Percentiles rank a stretch among this genome's conserved stretches.
These are phyloP conservation scores for Urostyla sp. DNA, from an alignment of 73 alveolate species.

Conservation along the genomic window DNA sequence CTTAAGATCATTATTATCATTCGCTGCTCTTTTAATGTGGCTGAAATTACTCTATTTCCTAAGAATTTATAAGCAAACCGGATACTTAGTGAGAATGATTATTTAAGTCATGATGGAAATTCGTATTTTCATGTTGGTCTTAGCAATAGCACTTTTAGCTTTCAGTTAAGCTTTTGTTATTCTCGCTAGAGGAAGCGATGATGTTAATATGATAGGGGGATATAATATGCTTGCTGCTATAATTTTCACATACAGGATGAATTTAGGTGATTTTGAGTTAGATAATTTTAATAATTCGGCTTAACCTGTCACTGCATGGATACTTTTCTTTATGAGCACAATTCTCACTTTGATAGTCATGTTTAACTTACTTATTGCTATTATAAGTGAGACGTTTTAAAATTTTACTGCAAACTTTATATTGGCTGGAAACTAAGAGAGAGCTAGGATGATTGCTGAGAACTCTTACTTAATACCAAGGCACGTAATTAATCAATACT, in stretches of 20 bases:
- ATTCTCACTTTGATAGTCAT: conserved; percentile 28
- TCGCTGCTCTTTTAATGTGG: conserved; percentile 49
- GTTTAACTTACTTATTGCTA: conserved; percentile 56
- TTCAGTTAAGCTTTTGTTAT: conserved; percentile 55
- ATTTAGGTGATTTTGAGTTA: conserved; percentile 36
- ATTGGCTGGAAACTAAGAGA: conserved; percentile 33
- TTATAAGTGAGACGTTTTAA: conserved; percentile 54
- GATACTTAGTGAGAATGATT: conserved; percentile 47
- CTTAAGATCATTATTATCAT: conserved; percentile 15
- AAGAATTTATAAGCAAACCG: conserved; percentile 49
- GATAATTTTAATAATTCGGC: conserved; percentile 22
- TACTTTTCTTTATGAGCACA: conserved; percentile 32
- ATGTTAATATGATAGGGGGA: not conserved
- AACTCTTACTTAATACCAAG: conserved; percentile 21
- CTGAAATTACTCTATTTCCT: conserved; percentile 45
- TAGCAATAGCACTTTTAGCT: conserved; percentile 29
- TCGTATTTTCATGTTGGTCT: conserved; percentile 42
- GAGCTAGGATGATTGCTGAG: conserved; percentile 32
- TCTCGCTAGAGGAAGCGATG: conserved; percentile 22
- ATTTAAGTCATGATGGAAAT: conserved; percentile 35
- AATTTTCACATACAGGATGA: conserved; percentile 36
- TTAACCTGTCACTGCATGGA: conserved; percentile 35
- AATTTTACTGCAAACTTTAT: conserved; percentile 6
- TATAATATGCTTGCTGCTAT: conserved; percentile 19
- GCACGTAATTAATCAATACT: not conserved